Percentiles rank a stretch among this genome's conserved stretches.
Conservation (phyloP, 805 yeast species). For the Helenozyma baotianmanensis region DNA sequence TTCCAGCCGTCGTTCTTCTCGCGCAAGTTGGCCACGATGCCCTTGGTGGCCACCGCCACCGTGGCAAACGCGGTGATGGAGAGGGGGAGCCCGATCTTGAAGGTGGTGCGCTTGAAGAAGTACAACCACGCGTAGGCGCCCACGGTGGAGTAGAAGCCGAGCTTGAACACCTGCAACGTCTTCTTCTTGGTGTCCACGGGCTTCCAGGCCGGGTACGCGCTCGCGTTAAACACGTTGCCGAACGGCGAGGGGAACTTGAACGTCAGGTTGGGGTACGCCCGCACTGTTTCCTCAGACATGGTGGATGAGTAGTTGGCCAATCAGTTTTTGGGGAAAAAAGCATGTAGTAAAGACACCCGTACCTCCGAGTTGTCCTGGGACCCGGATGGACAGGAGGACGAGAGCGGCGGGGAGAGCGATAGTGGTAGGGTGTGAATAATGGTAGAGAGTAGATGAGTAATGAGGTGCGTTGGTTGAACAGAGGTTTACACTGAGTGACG, state of each 20-base stretch:
- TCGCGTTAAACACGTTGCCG: constrained; percentile 32
- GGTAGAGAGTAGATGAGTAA: too few relatives aligned
- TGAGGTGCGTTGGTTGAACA: too few relatives aligned
- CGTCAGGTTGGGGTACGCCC: constrained; percentile 32
- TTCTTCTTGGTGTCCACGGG: constrained; percentile 54
- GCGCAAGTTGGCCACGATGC: constrained; percentile 53
- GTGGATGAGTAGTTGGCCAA: constrained; percentile 9
- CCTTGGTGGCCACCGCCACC: constrained; percentile 46
- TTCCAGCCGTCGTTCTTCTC: constrained; percentile 61
- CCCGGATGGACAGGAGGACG: too few relatives aligned
- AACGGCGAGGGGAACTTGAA: constrained; percentile 40
- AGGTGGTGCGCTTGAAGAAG: constrained; percentile 40
- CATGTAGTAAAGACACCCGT: too few relatives aligned
- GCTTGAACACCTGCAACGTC: constrained; percentile 43
- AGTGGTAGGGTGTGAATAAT: too few relatives aligned
- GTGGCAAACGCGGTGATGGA: constrained; percentile 43
- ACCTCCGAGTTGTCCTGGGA: too few relatives aligned
- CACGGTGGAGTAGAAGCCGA: constrained; percentile 44
- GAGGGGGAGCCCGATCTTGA: constrained; percentile 37
- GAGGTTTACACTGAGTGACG: too few relatives aligned
- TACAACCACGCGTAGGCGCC: constrained; percentile 47
- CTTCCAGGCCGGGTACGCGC: constrained; percentile 43
- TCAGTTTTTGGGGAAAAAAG: constrained; percentile 1
- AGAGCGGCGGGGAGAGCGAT: too few relatives aligned
- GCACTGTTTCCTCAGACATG: constrained; percentile 20